Base-by-base conservation (phyloP, 805 yeast species). In the Hanseniaspora meyeri region DNA sequence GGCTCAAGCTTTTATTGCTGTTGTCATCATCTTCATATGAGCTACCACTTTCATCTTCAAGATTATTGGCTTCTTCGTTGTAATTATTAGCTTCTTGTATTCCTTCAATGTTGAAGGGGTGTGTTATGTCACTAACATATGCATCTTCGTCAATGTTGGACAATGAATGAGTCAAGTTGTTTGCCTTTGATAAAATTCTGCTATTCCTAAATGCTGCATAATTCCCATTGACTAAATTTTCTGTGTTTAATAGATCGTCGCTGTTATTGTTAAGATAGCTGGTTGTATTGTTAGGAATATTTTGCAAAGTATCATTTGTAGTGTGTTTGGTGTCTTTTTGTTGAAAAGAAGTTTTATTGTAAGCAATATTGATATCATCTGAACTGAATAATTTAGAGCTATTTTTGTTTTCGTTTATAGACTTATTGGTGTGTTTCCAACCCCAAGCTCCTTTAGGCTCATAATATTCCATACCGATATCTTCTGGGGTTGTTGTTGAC, bases 401-500 rank as follows among this genome's bases (percentile, higher is more conserved):
- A 5, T 11, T 42, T 12, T 42, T 42, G 45, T 14, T 27, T 14
- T 49, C 51, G 7, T 19, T n/a, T n/a, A 38, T 2, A 6, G 19
- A n/a, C 11, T 43, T 39, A 3, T 27, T 17, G 5, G 51, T 27
- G 7, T 37, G 27, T 34, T 37, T 46, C 43, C 49, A 50, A 6
- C 19, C 36, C 59, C 59, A 57, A 12, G 20, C 53, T 3, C 52
- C 49, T 1, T 46, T 40, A 19, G 50, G 32, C n/a, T 37, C 49
- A 24, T 57, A 36, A n/a, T 57, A 57, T 14, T 29, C 36, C 59
- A 57, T 57, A 1, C 59, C 59, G 3, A 57, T 32, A 36, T 57
- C 56, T 42, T 51, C 52, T 20, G 59, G 59, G 2, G 48, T 50
- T 12, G 58, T 56, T 19, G 58, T 56, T 3, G 55, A 43, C 49